Percentiles rank a stretch among this genome's conserved stretches.
Evolutionary conservation across 2,329 filamentous ascomycete species (phyloP).

Genomic region (Aureobasidium sp.): DNA sequence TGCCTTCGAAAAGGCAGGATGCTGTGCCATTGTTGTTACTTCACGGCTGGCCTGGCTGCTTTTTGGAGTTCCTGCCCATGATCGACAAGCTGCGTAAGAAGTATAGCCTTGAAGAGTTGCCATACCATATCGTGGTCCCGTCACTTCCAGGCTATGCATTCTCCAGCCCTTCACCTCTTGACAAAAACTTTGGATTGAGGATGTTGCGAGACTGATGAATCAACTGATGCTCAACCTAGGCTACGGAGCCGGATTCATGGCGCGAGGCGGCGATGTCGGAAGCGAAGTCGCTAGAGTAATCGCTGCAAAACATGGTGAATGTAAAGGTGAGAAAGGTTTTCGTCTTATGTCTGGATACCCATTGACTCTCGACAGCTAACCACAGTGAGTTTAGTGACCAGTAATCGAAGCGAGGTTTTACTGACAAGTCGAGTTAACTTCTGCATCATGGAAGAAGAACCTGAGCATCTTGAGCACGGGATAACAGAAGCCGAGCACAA

Average conservation of each 20-base stretch:
- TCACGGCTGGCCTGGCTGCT: slow-evolving; percentile 49
- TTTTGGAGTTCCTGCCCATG: slow-evolving; percentile 51
- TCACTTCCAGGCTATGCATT: slow-evolving; percentile 50
- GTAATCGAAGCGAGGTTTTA: no score
- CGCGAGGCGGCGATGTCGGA: slow-evolving; percentile 53
- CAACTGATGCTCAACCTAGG: slow-evolving; percentile 48
- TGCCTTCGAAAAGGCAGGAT: slow-evolving; percentile 45
- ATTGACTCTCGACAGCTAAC: not conserved
- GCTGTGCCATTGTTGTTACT: slow-evolving; percentile 47
- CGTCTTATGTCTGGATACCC: no score
- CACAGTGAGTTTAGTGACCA: not conserved
- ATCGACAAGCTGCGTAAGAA: slow-evolving; percentile 41
- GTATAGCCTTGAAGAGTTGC: slow-evolving; percentile 43
- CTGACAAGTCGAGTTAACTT: slow-evolving; percentile 14
- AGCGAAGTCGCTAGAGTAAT: slow-evolving; percentile 39
- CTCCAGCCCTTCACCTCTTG: slow-evolving; percentile 42
- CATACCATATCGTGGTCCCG: slow-evolving; percentile 52
- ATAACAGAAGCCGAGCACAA: slow-evolving; percentile 33
- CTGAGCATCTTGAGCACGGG: slow-evolving; percentile 20
- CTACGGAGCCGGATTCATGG: slow-evolving; percentile 45
- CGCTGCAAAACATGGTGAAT: slow-evolving; percentile 37
- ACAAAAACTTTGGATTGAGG: slow-evolving; percentile 38
- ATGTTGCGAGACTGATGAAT: slow-evolving; percentile 42
- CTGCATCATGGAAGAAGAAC: slow-evolving; percentile 23
- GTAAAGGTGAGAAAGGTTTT: slow-evolving; percentile 39